Percentiles rank a stretch among this genome's conserved stretches.
Evolutionary conservation across 2,329 filamentous ascomycete species (phyloP).

Genomic region (Elsinoe ampelina): DNA sequence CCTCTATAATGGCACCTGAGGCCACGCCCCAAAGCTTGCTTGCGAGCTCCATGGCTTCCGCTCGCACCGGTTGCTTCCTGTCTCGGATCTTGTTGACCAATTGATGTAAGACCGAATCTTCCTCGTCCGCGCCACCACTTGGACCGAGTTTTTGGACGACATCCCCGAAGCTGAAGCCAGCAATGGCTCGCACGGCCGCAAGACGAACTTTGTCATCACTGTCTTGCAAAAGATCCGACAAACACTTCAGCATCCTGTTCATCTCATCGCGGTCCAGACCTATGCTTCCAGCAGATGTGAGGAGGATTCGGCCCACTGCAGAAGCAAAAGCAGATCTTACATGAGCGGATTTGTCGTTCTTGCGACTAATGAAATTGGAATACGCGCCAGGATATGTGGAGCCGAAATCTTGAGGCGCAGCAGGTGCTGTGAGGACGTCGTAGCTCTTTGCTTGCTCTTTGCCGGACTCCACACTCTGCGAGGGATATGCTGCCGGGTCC

Average conservation of each 20-base stretch:
- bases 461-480: conserved; percentile 42
- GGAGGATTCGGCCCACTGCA: conserved; percentile 72
- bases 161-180: conserved; percentile 68
- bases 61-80: conserved; percentile 68
- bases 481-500: conserved; percentile 80
- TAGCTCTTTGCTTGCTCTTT: conserved; percentile 36
- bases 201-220: conserved; percentile 84
- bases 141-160: conserved; percentile 73
- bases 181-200: conserved; percentile 77
- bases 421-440: conserved; percentile 66
- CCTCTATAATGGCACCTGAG: conserved; percentile 72
- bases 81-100: conserved; percentile 85
- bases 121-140: conserved; percentile 63
- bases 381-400: conserved; percentile 72
- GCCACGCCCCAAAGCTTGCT: conserved; percentile 91
- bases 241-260: conserved; percentile 54
- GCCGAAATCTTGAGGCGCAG: conserved; percentile 81
- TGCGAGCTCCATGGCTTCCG: conserved; percentile 76
- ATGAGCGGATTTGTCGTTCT: conserved; percentile 72
- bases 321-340: conserved; percentile 83
- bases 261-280: conserved; percentile 80
- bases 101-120: conserved; percentile 69
- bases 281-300: conserved; percentile 85
- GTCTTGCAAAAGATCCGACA: conserved; percentile 76
- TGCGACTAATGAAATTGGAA: conserved; percentile 72